Percentiles rank a stretch among this genome's conserved stretches.
Evolutionary conservation across 306 rosid species (phyloP).

Genomic region (Medicago lupulina): DNA sequence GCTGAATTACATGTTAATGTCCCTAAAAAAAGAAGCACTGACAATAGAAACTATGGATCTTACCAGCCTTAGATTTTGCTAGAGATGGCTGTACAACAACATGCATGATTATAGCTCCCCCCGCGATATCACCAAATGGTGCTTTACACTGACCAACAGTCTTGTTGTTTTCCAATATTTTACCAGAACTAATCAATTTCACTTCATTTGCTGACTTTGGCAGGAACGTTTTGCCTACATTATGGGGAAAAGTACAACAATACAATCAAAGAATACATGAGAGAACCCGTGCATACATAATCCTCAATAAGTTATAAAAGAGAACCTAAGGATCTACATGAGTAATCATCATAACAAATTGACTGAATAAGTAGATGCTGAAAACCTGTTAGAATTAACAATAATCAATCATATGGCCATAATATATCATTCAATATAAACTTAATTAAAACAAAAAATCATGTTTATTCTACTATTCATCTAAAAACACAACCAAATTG

Average conservation of each 20-base stretch:
- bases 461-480: neutral
- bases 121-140: conserved; percentile 77
- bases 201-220: conserved; percentile 98
- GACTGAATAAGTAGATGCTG: conserved; percentile 30
- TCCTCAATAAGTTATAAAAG: conserved; percentile 19
- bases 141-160: conserved; percentile 91
- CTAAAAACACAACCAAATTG: neutral
- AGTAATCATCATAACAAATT: conserved; percentile 34
- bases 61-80: conserved; percentile 84
- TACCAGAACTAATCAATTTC: conserved; percentile 90
- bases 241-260: conserved; percentile 30
- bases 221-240: conserved; percentile 70
- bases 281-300: neutral
- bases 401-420: neutral
- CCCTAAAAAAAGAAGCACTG: conserved; percentile 7
- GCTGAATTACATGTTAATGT: conserved; percentile 27
- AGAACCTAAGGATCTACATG: conserved; percentile 29
- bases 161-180: conserved; percentile 96
- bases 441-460: conserved; percentile 4
- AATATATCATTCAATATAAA: conserved; percentile 14
- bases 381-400: conserved; percentile 20
- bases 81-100: conserved; percentile 91
- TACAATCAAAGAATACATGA: conserved; percentile 23
- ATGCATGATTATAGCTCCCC: conserved; percentile 77
- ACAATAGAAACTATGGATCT: conserved; percentile 34